Conservation (phyloP, 2,329 filamentous ascomycete species). For the Metarhizium sp. region DNA sequence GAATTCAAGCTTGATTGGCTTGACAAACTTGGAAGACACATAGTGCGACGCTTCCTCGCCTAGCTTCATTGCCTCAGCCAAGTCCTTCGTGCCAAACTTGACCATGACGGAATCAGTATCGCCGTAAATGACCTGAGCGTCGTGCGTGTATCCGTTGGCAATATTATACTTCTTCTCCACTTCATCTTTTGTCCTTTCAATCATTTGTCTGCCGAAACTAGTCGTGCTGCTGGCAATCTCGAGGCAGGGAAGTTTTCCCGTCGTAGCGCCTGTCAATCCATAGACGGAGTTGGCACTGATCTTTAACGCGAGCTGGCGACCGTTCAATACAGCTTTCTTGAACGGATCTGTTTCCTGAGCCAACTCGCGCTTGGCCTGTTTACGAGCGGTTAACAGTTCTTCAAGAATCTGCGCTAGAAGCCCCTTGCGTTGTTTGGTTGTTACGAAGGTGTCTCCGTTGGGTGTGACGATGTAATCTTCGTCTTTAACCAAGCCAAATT, state of each 20-base stretch:
- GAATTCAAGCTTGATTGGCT: conserved; percentile 97
- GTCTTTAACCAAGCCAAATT: conserved; percentile 68
- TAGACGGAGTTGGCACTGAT: conserved; percentile 97
- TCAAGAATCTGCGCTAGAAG: conserved; percentile 92
- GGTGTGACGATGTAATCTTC: conserved; percentile 96
- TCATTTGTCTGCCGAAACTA: conserved; percentile 96
- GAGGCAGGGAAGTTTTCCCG: conserved; percentile 89
- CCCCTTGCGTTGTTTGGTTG: conserved; percentile 79
- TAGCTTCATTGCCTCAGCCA: conserved; percentile 84
- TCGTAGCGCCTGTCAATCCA: conserved; percentile 90
- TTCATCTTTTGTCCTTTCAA: conserved; percentile 94
- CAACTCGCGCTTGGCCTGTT: conserved; percentile 86
- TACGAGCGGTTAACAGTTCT: conserved; percentile 83
- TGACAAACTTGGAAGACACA: conserved; percentile 87
- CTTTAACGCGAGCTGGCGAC: conserved; percentile 92
- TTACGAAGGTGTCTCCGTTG: conserved; percentile 89
- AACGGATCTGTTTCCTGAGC: conserved; percentile 87
- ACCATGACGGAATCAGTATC: conserved; percentile 99
- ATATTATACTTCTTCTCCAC: conserved; percentile 86
- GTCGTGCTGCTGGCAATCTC: conserved; percentile 95
- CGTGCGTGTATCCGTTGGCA: conserved; percentile 86
- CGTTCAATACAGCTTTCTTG: conserved; percentile 95
- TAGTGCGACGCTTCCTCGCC: conserved; percentile 86
- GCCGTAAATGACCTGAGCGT: conserved; percentile 96
- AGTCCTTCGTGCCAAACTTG: conserved; percentile 85